Base-by-base conservation (phyloP, 2,329 filamentous ascomycete species). In the Paecilomyces fulvus region DNA sequence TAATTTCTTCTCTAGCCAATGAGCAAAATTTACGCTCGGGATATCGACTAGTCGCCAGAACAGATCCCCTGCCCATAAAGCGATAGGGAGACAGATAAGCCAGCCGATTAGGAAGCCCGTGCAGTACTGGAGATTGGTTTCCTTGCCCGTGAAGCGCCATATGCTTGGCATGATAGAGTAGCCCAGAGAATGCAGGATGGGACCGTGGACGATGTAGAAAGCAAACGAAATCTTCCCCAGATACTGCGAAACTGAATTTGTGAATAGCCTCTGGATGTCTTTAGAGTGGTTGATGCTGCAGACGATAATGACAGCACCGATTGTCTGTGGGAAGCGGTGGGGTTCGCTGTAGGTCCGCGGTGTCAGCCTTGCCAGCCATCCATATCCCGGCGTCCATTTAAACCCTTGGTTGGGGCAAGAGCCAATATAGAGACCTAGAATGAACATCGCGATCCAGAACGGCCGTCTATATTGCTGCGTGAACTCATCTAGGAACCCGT, bases 11-110 rank as follows among this genome's bases (percentile, higher is more conserved):
- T 80, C 80, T 25, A 82, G 58, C 73, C 78, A 80, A 49, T 75
- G 71, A 2, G 79, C 76, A 61, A 83, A 75, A 52, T 73, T 75
- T 7, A 82, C 72, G 64, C 77, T 74, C 1, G 77, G 77, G 3
- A 72, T 67, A 66, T 86, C 83, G 5, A 86, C 74, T 1, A 69
- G 69, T 28, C 82, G 75, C 80, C 81, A 84, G 63, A 84, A 85
- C 3, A 86, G 56, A 66, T 86, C 83, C 1, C 80, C 79, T 4
- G 76, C 73, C 77, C 81, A 85, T 5, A 85, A 71, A 0, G 79
- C 67, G 28, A 75, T 55, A 6, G 69, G 64, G 3, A 76, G 60
- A 55, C 73, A 74, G 43, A 75, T 66, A 30, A 65, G 33, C 66
- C 73, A 75, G 17, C 72, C 72, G 30, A 75, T 65, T 6, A 73